Conservation (phyloP, 164 flowering plant genomes). For the Brasenia schreberi region DNA sequence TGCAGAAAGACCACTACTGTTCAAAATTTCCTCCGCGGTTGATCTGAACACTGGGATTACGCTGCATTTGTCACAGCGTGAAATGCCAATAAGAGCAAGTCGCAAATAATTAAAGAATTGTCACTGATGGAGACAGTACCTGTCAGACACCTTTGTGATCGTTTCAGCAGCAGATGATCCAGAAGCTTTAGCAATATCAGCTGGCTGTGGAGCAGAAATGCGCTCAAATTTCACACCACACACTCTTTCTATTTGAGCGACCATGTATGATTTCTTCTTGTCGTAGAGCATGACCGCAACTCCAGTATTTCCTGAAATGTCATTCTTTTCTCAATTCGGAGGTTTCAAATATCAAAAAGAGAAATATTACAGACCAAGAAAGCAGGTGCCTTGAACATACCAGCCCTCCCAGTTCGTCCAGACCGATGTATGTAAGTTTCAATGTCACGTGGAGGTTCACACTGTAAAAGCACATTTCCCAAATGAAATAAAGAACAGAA, state of each 20-base stretch:
- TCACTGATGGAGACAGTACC: slow-evolving; percentile 25
- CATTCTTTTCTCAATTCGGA: background rate
- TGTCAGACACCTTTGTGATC: slow-evolving; percentile 56
- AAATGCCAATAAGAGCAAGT: background rate
- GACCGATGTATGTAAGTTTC: slow-evolving; percentile 97
- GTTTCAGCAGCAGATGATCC: slow-evolving; percentile 67
- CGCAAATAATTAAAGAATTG: background rate
- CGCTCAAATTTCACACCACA: slow-evolving; percentile 95
- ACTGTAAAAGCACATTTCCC: slow-evolving; percentile 21
- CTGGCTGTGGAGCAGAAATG: slow-evolving; percentile 72
- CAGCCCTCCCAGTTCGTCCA: slow-evolving; percentile 97
- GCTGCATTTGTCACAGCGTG: slow-evolving; percentile 26
- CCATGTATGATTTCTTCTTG: slow-evolving; percentile 46
- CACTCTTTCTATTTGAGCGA: slow-evolving; percentile 71
- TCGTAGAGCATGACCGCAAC: slow-evolving; percentile 94
- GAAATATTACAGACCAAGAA: background rate
- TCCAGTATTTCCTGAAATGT: slow-evolving; percentile 56
- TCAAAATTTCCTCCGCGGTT: slow-evolving; percentile 72
- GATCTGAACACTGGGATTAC: slow-evolving; percentile 82
- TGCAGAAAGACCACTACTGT: slow-evolving; percentile 50
- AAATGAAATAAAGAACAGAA: background rate
- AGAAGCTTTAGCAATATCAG: slow-evolving; percentile 78
- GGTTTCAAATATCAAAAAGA: background rate
- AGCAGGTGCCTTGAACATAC: slow-evolving; percentile 14
- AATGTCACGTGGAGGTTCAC: slow-evolving; percentile 97